phyloP scores from a whole-genome alignment of 202 grass and related monocot species.

The Hordeum pubiflorum region DNA sequence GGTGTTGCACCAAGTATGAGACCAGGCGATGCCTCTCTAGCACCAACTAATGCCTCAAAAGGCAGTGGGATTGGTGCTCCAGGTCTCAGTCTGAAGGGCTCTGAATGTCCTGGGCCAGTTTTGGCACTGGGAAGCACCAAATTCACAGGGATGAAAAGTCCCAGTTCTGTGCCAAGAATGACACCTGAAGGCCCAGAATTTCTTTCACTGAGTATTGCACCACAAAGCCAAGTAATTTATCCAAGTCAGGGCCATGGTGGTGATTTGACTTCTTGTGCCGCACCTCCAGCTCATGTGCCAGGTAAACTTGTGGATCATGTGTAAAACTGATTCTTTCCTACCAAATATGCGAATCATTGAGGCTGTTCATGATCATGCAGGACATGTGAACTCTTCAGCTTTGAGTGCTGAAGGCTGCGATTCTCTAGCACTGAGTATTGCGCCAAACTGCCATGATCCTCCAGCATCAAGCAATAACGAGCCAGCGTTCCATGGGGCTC shows the following conservation, averaged over 20 bases:
- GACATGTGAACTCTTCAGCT: neutral
- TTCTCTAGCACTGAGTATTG: slow-evolving; percentile 26
- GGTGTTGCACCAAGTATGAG: neutral
- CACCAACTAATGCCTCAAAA: slow-evolving; percentile 18
- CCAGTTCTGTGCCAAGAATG: slow-evolving; percentile 12
- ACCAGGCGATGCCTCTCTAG: slow-evolving; percentile 12
- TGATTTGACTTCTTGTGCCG: neutral
- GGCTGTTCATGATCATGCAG: slow-evolving; percentile 2
- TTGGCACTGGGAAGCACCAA: slow-evolving; percentile 35
- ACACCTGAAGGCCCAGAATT: slow-evolving; percentile 31
- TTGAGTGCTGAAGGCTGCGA: neutral
- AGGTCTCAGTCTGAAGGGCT: neutral
- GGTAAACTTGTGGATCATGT: neutral
- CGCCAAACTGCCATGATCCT: slow-evolving; percentile 9
- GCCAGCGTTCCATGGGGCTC: neutral
- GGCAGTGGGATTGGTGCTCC: neutral
- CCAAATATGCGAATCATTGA: neutral
- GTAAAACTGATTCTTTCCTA: neutral
- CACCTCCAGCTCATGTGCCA: neutral
- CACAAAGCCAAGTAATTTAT: slow-evolving; percentile 13
- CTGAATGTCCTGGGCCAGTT: slow-evolving; percentile 32
- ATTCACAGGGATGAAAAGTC: neutral
- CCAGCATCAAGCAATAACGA: slow-evolving; percentile 21
- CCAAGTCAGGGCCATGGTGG: neutral
- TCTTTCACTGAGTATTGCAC: slow-evolving; percentile 34